Conservation (phyloP, 345 rosid genomes). For the Ceriops tagal region DNA sequence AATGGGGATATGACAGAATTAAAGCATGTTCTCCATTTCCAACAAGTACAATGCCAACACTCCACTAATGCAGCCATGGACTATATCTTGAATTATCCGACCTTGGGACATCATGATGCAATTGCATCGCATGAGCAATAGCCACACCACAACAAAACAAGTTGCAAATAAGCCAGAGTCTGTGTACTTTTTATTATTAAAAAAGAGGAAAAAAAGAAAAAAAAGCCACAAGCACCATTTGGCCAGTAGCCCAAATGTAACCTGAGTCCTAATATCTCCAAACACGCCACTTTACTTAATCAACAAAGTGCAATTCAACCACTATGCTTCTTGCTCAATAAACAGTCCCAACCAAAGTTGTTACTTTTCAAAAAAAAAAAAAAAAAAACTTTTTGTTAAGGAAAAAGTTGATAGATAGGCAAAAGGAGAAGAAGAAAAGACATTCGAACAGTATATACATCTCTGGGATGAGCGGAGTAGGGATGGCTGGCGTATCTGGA, state of each 20-base stretch:
- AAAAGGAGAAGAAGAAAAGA: not conserved
- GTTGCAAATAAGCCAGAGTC: too few relatives aligned
- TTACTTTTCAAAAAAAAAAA: too few relatives aligned
- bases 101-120: not conserved
- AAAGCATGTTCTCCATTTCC: not conserved
- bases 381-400: not conserved
- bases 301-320: too few relatives aligned
- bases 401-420: not conserved
- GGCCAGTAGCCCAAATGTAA: too few relatives aligned
- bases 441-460: conserved; percentile 35
- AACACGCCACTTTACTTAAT: too few relatives aligned
- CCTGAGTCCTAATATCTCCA: too few relatives aligned
- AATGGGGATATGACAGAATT: not conserved
- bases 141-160: not conserved
- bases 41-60: not conserved
- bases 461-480: conserved; percentile 78
- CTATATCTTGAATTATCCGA: not conserved
- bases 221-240: too few relatives aligned
- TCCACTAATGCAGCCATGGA: not conserved
- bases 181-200: too few relatives aligned
- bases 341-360: too few relatives aligned
- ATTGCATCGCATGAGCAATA: not conserved
- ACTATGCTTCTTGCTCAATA: too few relatives aligned
- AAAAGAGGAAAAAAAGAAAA: too few relatives aligned
- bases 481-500: conserved; percentile 95